Base-by-base conservation (phyloP, 2,329 filamentous ascomycete species). In the Beauveria sp. region DNA sequence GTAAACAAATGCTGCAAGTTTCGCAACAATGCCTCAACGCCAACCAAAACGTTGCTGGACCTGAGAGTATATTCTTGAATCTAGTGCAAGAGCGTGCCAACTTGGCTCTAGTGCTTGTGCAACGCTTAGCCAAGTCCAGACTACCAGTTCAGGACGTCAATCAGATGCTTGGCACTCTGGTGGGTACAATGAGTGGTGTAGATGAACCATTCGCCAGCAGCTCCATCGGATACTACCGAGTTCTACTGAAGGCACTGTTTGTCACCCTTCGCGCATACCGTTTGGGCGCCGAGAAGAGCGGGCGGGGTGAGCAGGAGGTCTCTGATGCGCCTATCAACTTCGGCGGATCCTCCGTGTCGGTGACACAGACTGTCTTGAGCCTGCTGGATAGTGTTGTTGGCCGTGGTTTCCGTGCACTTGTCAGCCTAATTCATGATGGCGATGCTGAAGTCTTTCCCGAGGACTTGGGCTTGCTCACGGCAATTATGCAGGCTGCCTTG, bases 401-500 rank as follows among this genome's bases (percentile, higher is more conserved):
- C 0, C 86, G 86, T 67, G 93, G 91, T 2, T 93, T 99, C 78
- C 87, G 89, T 46, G 86, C 88, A 24, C 80, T 97, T 24, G 91
- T 92, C 40, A 86, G 86, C 16, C 85, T 92, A 59, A 84, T 98
- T 16, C 95, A 99, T 70, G 88, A 95, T 40, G 80, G 88, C 34
- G 82, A 88, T 3, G 80, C 83, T 8, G 69, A 67, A 24, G 69
- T 74, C 20, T 84, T 87, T 57, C 90, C 92, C 0, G 88, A 89
- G 62, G 95, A 99, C 71, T 86, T 99, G 66, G 88, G 88, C 3
- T 85, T 98, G 48, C 76, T 99, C 50, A 96, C 91, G 12, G 93
- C 91, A 3, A 88, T 98, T 50, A 77, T 98, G 43, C 93, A 97
- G 74, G 90, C 89, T 38, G 89, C 90, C 67, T 80, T 98, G 18